phyloP scores from a whole-genome alignment of 2,329 filamentous ascomycete species.

The Ustulina deusta region DNA sequence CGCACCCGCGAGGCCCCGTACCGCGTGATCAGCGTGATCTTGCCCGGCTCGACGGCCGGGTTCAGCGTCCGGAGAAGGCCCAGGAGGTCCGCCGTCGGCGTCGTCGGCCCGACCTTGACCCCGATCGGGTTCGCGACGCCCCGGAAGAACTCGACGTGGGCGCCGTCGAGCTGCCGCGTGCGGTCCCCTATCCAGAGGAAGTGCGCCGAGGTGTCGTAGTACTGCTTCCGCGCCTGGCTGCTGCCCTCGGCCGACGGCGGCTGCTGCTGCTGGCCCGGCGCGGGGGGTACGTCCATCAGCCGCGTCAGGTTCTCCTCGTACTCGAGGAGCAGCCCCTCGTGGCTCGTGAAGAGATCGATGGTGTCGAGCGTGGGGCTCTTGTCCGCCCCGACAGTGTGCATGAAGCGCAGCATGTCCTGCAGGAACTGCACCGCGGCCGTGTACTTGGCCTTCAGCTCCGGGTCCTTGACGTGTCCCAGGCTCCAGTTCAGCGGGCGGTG shows the following conservation, averaged over 20 bases:
- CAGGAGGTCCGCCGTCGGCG: constrained; percentile 80
- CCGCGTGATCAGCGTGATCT: constrained; percentile 95
- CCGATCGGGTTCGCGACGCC: constrained; percentile 96
- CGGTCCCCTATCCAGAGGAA: constrained; percentile 99
- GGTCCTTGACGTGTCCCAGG: constrained; percentile 89
- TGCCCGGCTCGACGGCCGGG: constrained; percentile 83
- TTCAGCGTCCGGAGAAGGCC: constrained; percentile 87
- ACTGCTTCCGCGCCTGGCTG: constrained; percentile 66
- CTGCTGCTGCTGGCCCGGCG: constrained; percentile 47
- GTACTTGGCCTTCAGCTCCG: constrained; percentile 87
- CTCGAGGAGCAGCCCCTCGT: constrained; percentile 92
- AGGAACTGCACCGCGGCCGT: constrained; percentile 85
- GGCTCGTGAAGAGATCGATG: constrained; percentile 94
- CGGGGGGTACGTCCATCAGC: constrained; percentile 72
- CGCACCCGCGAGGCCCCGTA: constrained; percentile 86
- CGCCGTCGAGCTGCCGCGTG: constrained; percentile 91
- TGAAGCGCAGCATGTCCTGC: constrained; percentile 91
- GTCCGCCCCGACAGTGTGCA: constrained; percentile 91
- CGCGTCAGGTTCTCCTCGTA: constrained; percentile 93
- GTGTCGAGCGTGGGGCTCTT: constrained; percentile 86
- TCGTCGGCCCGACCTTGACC: constrained; percentile 93
- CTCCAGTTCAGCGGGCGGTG: constrained; percentile 96
- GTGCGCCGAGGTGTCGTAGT: constrained; percentile 95
- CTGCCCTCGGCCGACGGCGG: constrained; percentile 42
- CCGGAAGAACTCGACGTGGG: constrained; percentile 97